These are phyloP conservation scores for Kodamaea alishanica DNA, from an alignment of 1,139 yeast species.

Conservation along the genomic window DNA sequence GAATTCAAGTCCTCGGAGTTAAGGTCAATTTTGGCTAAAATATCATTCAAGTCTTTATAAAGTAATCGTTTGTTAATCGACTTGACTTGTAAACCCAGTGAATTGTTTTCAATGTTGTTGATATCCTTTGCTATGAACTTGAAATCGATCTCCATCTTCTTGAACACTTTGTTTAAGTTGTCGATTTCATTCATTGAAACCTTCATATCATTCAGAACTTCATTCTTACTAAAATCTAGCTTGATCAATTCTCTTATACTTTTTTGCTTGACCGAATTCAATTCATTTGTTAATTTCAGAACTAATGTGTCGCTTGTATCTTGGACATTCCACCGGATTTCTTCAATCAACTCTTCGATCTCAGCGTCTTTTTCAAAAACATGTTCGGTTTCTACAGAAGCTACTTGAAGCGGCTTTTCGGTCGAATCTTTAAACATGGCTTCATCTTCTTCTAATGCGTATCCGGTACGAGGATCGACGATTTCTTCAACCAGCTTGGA, in stretches of 20 bases:
- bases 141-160: slow-evolving; percentile 42
- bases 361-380: slow-evolving; percentile 39
- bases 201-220: slow-evolving; percentile 32
- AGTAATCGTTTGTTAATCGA: slow-evolving; percentile 75
- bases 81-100: slow-evolving; percentile 80
- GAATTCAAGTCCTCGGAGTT: slow-evolving; percentile 51
- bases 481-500: slow-evolving; percentile 4
- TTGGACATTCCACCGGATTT: slow-evolving; percentile 65
- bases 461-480: slow-evolving; percentile 4
- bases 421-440: slow-evolving; percentile 2
- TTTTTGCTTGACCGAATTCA: slow-evolving; percentile 34
- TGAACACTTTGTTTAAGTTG: slow-evolving; percentile 50
- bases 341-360: slow-evolving; percentile 68
- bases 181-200: slow-evolving; percentile 62
- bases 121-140: slow-evolving; percentile 58
- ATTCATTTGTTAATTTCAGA: slow-evolving; percentile 46
- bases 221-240: slow-evolving; percentile 40
- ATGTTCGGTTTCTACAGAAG: slow-evolving; percentile 8
- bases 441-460: slow-evolving; percentile 14
- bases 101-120: slow-evolving; percentile 66
- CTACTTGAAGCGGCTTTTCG: slow-evolving; percentile 14
- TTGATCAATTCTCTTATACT: slow-evolving; percentile 37
- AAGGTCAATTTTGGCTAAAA: slow-evolving; percentile 66
- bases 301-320: slow-evolving; percentile 61
- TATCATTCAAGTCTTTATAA: slow-evolving; percentile 64